Evolutionary conservation across 805 yeast genomes (phyloP), one percentile per base, ranked within the genome.

Genomic region (Starmera amethionina): DNA sequence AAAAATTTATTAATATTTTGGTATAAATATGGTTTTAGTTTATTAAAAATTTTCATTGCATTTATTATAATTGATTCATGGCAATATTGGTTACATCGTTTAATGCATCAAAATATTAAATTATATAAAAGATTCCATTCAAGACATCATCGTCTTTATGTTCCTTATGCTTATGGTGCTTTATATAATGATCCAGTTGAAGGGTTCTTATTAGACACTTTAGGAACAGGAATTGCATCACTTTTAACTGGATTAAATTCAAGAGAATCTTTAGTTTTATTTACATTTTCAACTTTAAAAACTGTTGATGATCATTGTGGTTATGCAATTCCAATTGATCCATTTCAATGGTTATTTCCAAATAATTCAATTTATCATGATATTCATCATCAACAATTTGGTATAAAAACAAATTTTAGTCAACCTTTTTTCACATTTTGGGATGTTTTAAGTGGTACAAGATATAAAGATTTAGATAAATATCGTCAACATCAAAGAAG

Each of bases 291-390:
- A 13, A 93, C 98, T 2, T 62, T 93, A 74, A 93, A 93, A 62
- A 93, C 98, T 1, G 96, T 93, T 38, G 97, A 93, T 59, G 98
- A 93, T 60, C 98, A 93, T 63, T 93, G 97, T 62, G 98, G 98
- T n/a, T 93, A 90, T 61, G 78, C 89, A 27, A 68, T 93, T 41
- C 97, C 97, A 13, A 83, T 68, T 59, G 98, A 93, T 61, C 78
- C 89, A 18, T 83, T 93, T 71, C 98, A 93, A 68, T 57, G 77
- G 34, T 42, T 90, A 18, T 93, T 93, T 74, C 97, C 97, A 47
- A 93, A 93, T 65, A 88, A 93, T 58, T 83, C 97, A 12, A 82
- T 88, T 29, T 93, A 88, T 61, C 98, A 93, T 56, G 98, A 93
- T 63, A 89, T 93, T 51, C 98, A 93, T 59, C 98, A 93, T 63